These are phyloP conservation scores for Euphorbia peplus DNA, from an alignment of 345 rosid species.

Conservation along the genomic window DNA sequence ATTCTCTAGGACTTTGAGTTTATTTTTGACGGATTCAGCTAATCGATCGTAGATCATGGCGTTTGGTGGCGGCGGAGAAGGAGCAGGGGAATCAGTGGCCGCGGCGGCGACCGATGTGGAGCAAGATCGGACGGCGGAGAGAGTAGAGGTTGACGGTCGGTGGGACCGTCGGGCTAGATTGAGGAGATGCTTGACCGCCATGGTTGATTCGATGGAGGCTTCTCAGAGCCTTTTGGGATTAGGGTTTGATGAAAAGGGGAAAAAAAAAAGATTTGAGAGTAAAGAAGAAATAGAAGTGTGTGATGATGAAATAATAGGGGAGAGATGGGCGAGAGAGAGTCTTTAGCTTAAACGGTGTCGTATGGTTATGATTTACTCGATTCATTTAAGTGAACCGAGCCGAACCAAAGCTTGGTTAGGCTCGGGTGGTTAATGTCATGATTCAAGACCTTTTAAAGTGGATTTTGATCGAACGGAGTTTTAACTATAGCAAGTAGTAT, in stretches of 20 bases:
- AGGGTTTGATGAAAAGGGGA: slow-evolving; percentile 1
- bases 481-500: too few relatives aligned
- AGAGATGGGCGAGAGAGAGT: neutral
- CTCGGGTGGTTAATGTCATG: too few relatives aligned
- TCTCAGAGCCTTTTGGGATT: neutral
- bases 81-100: slow-evolving; percentile 21
- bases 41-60: slow-evolving; percentile 80
- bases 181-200: slow-evolving; percentile 39
- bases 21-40: slow-evolving; percentile 56
- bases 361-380: too few relatives aligned
- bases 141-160: slow-evolving; percentile 21
- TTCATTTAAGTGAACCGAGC: too few relatives aligned
- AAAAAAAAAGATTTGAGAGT: too few relatives aligned
- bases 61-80: slow-evolving; percentile 54
- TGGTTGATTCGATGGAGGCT: slow-evolving; percentile 1
- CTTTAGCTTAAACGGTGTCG: neutral
- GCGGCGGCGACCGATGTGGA: slow-evolving; percentile 32
- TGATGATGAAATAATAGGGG: neutral
- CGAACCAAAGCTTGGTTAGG: too few relatives aligned
- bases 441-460: too few relatives aligned
- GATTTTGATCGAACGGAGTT: too few relatives aligned
- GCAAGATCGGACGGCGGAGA: slow-evolving; percentile 36
- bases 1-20: slow-evolving; percentile 62
- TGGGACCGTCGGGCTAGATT: slow-evolving; percentile 57
- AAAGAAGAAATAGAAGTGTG: neutral